Evolutionary conservation across 2,329 filamentous ascomycete species (phyloP).

Genomic region (Penicillium aurantiogriseum): DNA sequence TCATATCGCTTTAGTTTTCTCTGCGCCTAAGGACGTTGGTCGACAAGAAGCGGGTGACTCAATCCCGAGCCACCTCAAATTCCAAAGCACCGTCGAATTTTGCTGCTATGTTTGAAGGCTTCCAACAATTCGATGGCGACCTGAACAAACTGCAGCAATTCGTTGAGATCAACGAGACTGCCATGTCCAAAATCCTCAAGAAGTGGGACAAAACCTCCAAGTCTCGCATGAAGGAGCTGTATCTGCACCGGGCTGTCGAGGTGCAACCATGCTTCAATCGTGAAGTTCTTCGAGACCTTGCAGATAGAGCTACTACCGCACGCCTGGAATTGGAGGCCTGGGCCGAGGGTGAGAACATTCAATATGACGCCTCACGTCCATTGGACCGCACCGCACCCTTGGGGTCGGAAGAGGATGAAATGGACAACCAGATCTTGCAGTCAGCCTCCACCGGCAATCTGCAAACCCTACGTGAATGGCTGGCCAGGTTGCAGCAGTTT

Average conservation of each 20-base stretch:
- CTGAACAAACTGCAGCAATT: constrained; percentile 97
- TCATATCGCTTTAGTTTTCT: constrained; percentile 65
- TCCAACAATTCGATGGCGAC: constrained; percentile 95
- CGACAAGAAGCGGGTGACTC: constrained; percentile 90
- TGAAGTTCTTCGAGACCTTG: constrained; percentile 92
- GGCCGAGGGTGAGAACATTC: constrained; percentile 93
- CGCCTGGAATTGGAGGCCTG: constrained; percentile 91
- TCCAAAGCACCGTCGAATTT: constrained; percentile 91
- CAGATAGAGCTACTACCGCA: constrained; percentile 95
- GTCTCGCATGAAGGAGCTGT: constrained; percentile 96
- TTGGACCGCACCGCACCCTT: constrained; percentile 41
- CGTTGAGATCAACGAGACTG: constrained; percentile 95
- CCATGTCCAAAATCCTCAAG: constrained; percentile 97
- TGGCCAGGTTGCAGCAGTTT: constrained; percentile 66
- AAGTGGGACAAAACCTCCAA: constrained; percentile 99
- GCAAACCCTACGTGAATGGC: constrained; percentile 73
- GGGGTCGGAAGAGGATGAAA: constrained; percentile 82
- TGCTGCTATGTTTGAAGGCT: constrained; percentile 91
- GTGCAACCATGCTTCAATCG: constrained; percentile 98
- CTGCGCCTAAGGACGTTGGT: constrained; percentile 86
- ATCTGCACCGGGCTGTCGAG: constrained; percentile 91
- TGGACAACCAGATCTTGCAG: constrained; percentile 83
- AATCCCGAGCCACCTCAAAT: constrained; percentile 71
- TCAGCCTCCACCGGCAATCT: constrained; percentile 77
- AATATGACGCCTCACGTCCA: constrained; percentile 61